Base-by-base conservation (phyloP, 1,139 yeast species). In the Debaryomyces sp. region DNA sequence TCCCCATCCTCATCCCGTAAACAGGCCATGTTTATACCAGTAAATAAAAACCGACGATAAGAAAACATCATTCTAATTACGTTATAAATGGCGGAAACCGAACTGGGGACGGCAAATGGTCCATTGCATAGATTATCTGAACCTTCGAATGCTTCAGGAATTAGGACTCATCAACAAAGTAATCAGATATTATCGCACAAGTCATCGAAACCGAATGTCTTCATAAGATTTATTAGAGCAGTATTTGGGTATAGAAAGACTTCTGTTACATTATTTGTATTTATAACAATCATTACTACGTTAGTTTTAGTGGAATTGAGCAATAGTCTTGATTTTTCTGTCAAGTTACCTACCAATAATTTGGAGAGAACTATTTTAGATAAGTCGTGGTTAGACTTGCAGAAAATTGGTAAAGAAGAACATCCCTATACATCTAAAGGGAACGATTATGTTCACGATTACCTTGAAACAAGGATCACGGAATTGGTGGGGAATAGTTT, bases 401-500 rank as follows among this genome's bases (percentile, higher is more conserved):
- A 89, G 63, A 65, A 68, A 9, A 85, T 91, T 13, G 86, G 94
- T 0, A 61, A 68, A 37, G 66, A 76, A 38, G 83, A 82, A 51
- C 97, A 92, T 66, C 90, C 97, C 0, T 91, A 87, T 64, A 82
- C 83, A 23, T 85, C 96, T 0, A 79, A 74, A 48, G 89, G 85
- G 6, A 91, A 90, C 65, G 96, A 87, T 62, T 73, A 69, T 26
- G 90, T 90, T 12, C 94, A 88, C 63, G 85, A 83, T 54, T 89
- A 84, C 61, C 67, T 92, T 41, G 63, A 81, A 44, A 50, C 62
- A 5, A 71, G 80, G 50, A 80, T 85, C 15, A 48, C 54, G 1
- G 49, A 58, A 2, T 58, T 80, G 9, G 54, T 66, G 9, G 57
- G 68, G 2, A 57, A 60, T 0, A 50, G 63, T 0, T 6, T 6